Evolutionary conservation across 164 flowering plant genomes (phyloP).

Genomic region (Pachysandra terminalis): DNA sequence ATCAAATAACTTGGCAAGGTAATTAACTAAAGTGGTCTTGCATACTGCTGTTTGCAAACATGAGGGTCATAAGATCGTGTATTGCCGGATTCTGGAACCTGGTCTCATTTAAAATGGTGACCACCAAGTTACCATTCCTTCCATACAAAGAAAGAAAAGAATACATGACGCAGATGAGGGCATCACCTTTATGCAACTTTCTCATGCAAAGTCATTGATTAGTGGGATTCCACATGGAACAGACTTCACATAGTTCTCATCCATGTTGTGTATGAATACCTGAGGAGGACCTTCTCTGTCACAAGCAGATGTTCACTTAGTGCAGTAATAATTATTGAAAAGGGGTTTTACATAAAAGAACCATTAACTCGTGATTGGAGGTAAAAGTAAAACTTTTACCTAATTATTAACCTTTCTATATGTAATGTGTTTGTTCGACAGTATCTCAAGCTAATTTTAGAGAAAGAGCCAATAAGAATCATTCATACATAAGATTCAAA

Average conservation of each 20-base stretch:
- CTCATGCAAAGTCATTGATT: background rate
- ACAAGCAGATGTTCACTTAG: background rate
- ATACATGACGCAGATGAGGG: background rate
- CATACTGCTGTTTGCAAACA: too few relatives aligned
- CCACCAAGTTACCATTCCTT: background rate
- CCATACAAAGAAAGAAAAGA: background rate
- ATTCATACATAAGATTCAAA: too few relatives aligned
- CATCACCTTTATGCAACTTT: background rate
- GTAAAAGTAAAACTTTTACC: too few relatives aligned
- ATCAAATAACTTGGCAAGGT: too few relatives aligned
- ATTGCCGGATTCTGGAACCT: too few relatives aligned
- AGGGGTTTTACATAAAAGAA: background rate
- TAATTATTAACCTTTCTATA: too few relatives aligned
- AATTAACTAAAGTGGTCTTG: too few relatives aligned
- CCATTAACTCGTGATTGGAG: background rate
- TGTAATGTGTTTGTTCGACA: too few relatives aligned
- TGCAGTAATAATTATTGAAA: background rate
- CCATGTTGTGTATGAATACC: conserved; percentile 44
- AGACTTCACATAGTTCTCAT: conserved; percentile 18
- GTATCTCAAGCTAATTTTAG: too few relatives aligned
- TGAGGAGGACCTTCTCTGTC: conserved; percentile 64
- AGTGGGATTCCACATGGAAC: conserved; percentile 26
- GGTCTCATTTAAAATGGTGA: background rate
- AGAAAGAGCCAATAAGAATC: too few relatives aligned
- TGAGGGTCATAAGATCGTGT: too few relatives aligned